phyloP scores from a whole-genome alignment of 208 protist species.

The Porcisia deanei region DNA sequence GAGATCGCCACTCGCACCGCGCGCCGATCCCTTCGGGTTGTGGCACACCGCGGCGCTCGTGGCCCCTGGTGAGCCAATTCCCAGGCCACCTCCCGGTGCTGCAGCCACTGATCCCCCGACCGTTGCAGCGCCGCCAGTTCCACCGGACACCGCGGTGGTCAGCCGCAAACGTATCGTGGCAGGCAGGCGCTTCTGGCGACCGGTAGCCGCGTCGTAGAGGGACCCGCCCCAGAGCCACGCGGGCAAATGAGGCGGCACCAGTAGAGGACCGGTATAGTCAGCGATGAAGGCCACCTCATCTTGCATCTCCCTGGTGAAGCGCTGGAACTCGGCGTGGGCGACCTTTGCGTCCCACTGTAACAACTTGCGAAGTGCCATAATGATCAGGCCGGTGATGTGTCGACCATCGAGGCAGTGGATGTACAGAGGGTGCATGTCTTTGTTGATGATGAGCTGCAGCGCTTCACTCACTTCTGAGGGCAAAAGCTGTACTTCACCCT shows the following conservation, averaged over 20 bases:
- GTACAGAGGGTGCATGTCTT: constrained; percentile 69
- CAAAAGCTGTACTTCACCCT: constrained; percentile 81
- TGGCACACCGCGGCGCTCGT: not conserved
- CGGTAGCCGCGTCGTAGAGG: constrained; percentile 19
- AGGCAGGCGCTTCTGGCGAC: constrained; percentile 18
- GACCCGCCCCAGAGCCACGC: constrained; percentile 61
- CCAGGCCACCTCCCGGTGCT: not conserved
- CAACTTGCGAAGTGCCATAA: constrained; percentile 85
- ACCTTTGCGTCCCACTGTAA: constrained; percentile 59
- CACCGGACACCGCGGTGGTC: constrained; percentile 9
- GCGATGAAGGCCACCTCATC: constrained; percentile 76
- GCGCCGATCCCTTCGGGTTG: constrained; percentile 1
- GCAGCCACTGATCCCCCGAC: not conserved
- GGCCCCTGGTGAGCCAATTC: not conserved
- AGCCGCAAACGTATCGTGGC: constrained; percentile 14
- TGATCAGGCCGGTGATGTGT: constrained; percentile 65
- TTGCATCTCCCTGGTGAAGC: constrained; percentile 58
- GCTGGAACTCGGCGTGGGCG: constrained; percentile 66
- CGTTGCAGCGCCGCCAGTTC: not conserved
- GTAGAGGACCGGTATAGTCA: constrained; percentile 73
- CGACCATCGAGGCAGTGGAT: constrained; percentile 89
- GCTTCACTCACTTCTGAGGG: constrained; percentile 67
- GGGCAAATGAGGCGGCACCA: constrained; percentile 54
- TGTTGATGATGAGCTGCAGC: constrained; percentile 62
- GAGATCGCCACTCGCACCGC: not conserved